These are phyloP conservation scores for Hyaloscypha bicolor DNA, from an alignment of 495 filamentous ascomycete genomes.

Conservation along the genomic window DNA sequence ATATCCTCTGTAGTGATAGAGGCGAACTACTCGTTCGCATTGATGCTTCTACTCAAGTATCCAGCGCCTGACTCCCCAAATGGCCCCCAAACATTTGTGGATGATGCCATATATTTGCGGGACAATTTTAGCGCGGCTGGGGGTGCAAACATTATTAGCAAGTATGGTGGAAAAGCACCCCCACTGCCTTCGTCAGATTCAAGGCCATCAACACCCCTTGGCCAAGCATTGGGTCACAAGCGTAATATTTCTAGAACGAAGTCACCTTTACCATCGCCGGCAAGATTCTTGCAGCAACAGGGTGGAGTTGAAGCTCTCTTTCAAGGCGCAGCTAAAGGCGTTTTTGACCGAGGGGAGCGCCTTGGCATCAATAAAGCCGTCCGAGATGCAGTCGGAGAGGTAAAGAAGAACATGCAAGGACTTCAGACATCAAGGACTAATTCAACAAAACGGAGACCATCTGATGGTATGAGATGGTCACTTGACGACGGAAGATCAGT, in stretches of 20 bases:
- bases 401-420: constrained; percentile 67
- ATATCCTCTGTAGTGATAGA: constrained; percentile 63
- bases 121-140: constrained; percentile 73
- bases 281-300: constrained; percentile 61
- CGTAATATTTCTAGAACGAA: constrained; percentile 29
- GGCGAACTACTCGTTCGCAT: constrained; percentile 81
- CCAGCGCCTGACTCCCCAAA: constrained; percentile 64
- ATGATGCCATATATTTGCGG: constrained; percentile 85
- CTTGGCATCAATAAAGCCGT: constrained; percentile 91
- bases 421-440: constrained; percentile 28
- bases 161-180: constrained; percentile 76
- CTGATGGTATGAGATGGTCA: constrained; percentile 34
- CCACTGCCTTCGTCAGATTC: constrained; percentile 41
- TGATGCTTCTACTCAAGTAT: constrained; percentile 83
- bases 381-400: constrained; percentile 84
- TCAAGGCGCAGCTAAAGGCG: constrained; percentile 81
- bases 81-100: constrained; percentile 74
- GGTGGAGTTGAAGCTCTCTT: constrained; percentile 74
- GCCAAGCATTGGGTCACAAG: constrained; percentile 27
- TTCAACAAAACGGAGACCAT: constrained; percentile 16
- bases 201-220: constrained; percentile 38
- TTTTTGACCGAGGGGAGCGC: constrained; percentile 80
- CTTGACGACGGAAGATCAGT: constrained; percentile 35
- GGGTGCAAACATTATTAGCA: constrained; percentile 73
- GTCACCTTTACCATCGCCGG: constrained; percentile 57